Evolutionary conservation across 208 protist genomes (phyloP), one percentile per base, ranked within the genome.

Genomic region (Leishmania gerbilli): DNA sequence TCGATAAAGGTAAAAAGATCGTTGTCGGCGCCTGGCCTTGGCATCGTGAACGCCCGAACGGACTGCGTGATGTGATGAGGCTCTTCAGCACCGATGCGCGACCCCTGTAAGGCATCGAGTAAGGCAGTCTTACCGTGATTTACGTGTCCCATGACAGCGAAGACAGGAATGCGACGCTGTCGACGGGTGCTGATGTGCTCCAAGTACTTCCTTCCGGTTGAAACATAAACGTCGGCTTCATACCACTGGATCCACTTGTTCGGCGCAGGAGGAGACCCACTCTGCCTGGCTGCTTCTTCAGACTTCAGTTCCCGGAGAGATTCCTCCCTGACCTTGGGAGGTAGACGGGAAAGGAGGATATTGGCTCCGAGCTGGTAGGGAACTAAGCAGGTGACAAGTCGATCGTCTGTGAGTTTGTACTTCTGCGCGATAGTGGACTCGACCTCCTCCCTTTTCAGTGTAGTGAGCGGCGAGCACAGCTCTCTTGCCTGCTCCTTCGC

Each of bases 61-160:
- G 85, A 88, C 79, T 98, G 96, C 8, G 95, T 97, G 71, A 92
- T 95, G 40, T 91, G 89, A 45, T 93, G 87, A 1, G 89, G 85
- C 84, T 98, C 96, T 51, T 88, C 81, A 27, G 74, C 64, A 37
- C 76, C 77, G 56, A 97, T 81, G 49, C 65, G 71, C 0, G 92
- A 92, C n/a, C 76, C 75, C 75, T 93, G 90, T 37, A 98, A 84
- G 17, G 89, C 84, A 83, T 97, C 94, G 45, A 98, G 85, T 51
- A 98, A 82, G 9, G 94, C 93, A 51, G 96, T 98, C 78, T 98
- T 98, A 58, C 96, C 96, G 81, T 98, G 94, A 76, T 95, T 89
- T 13, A 87, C 86, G 78, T 98, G 95, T 1, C 96, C 96, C 78
- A 97, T 72, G 42, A 98, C 82, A 72, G 88, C 88, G 49, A 95